Conservation (phyloP, 2,329 filamentous ascomycete species). For the Penicillium sp. region DNA sequence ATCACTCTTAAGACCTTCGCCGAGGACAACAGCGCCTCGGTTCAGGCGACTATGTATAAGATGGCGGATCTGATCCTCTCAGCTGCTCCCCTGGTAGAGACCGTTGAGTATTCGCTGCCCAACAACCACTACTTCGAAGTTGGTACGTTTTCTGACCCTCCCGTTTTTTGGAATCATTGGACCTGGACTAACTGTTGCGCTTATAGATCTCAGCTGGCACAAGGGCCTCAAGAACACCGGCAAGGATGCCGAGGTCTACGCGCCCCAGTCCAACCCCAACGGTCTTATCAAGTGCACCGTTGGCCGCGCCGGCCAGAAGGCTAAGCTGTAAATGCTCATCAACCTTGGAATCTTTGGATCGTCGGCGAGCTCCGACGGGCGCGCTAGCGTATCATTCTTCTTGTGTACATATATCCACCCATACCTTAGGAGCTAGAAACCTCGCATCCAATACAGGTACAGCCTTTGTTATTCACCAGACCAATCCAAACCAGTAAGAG, state of each 20-base stretch:
- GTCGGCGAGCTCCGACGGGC: constrained; percentile 7
- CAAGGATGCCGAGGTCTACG: constrained; percentile 92
- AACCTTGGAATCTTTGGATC: not conserved
- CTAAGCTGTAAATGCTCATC: constrained; percentile 32
- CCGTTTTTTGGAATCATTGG: not conserved
- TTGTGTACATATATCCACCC: constrained; percentile 26
- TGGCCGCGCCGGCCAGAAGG: constrained; percentile 34
- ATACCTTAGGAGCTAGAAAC: constrained; percentile 21
- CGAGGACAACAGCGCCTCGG: constrained; percentile 84
- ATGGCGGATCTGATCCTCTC: constrained; percentile 88
- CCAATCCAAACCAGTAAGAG: not conserved
- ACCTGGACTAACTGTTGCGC: constrained; percentile 4
- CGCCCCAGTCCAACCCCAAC: constrained; percentile 89
- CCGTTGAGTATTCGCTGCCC: constrained; percentile 80
- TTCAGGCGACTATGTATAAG: constrained; percentile 98
- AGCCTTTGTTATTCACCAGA: not conserved
- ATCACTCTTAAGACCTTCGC: constrained; percentile 94
- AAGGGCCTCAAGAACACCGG: constrained; percentile 94
- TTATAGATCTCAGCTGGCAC: constrained; percentile 88
- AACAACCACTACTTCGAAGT: constrained; percentile 99
- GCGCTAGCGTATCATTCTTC: constrained; percentile 1
- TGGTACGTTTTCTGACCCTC: constrained; percentile 42
- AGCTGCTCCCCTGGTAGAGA: constrained; percentile 68
- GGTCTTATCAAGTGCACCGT: constrained; percentile 95
- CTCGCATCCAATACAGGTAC: not conserved